Base-by-base conservation (phyloP, 352 stramenopile species). In the Phytophthora quininea region DNA sequence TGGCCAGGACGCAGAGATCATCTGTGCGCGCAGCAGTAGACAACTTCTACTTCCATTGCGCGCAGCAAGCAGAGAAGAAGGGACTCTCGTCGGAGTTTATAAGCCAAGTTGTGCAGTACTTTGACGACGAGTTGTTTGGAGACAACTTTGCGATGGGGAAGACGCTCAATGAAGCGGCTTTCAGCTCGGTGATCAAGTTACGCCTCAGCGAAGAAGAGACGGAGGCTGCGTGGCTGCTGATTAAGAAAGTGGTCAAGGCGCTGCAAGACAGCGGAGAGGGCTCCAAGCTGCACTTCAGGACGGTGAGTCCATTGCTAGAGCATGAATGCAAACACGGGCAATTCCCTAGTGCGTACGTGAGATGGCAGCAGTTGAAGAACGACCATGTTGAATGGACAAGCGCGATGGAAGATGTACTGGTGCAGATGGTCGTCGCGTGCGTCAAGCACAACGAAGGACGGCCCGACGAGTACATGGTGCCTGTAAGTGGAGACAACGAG, bases 1-100 rank as follows among this genome's bases (percentile, higher is more conserved):
- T 90, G 37, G 43, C 24, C 66, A 58, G 10, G 42, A 51, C 24
- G 35, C 76, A 79, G 19, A n/a, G 50, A 51, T 8, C 47, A 61
- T 14, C 58, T 8, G 61, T 76, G 30, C 77, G 81, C 14, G 72
- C 88, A 53, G 82, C 81, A 2, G 75, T 93, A 24, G 83, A 93
- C 67, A 72, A 74, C 60, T 91, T 93, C 60, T 93, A 88, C 74
- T 91, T 89, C 56, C 71, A 91, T 53, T 93, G 85, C 48, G 80
- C 76, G n/a, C 74, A 88, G 53, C 68, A 79, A 32, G 69, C 74
- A n/a, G 54, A 76, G 29, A 60, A 56, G 33, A 63, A 53, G 32
- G 46, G 46, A 9, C 67, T 92, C 32, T 19, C 65, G 33, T 42
- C 74, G 1, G 31, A 37, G 0, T 80, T 88, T 31, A 46, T 69